Evolutionary conservation across 2,329 filamentous ascomycete genomes (phyloP).

Genomic region (Hymenoscyphus fraxineus): DNA sequence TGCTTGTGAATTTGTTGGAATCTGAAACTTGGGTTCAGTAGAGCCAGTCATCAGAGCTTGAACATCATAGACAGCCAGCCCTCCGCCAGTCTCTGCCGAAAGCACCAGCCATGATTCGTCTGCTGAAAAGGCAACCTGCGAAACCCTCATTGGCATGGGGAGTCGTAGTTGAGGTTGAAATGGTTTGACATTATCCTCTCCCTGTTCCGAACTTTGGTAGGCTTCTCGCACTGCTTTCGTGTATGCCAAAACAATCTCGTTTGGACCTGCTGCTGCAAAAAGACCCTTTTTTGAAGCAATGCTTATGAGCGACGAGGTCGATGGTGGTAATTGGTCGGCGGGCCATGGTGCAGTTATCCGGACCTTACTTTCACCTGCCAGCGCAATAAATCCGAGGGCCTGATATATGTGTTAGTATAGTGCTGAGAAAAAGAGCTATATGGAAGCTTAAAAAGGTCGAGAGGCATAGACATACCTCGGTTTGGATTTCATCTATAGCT

Average conservation of each 20-base stretch:
- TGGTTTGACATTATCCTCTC: slow-evolving; percentile 60
- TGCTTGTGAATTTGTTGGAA: slow-evolving; percentile 70
- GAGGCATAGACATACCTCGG: slow-evolving; percentile 57
- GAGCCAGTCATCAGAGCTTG: slow-evolving; percentile 62
- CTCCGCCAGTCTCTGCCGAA: slow-evolving; percentile 75
- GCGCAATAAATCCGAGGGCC: slow-evolving; percentile 76
- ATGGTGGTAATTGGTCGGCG: slow-evolving; percentile 56
- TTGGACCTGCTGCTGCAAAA: slow-evolving; percentile 81
- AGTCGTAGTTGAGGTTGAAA: slow-evolving; percentile 74
- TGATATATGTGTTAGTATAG: slow-evolving; percentile 29
- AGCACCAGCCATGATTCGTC: slow-evolving; percentile 82
- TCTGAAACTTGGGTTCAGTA: slow-evolving; percentile 66
- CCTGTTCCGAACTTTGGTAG: slow-evolving; percentile 58
- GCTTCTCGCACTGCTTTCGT: slow-evolving; percentile 76
- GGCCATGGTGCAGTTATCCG: slow-evolving; percentile 74
- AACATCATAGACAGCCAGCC: slow-evolving; percentile 79
- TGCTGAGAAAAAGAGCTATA: not conserved
- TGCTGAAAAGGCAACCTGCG: slow-evolving; percentile 86
- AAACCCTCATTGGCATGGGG: slow-evolving; percentile 69
- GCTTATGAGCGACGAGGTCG: slow-evolving; percentile 78
- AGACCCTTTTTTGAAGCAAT: slow-evolving; percentile 77
- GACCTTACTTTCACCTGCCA: slow-evolving; percentile 78
- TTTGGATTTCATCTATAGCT: slow-evolving; percentile 73
- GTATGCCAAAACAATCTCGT: slow-evolving; percentile 69
- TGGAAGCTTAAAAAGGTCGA: slow-evolving; percentile 12